These are phyloP conservation scores for Karstenula rhodostoma DNA, from an alignment of 2,329 filamentous ascomycete genomes.

Conservation along the genomic window DNA sequence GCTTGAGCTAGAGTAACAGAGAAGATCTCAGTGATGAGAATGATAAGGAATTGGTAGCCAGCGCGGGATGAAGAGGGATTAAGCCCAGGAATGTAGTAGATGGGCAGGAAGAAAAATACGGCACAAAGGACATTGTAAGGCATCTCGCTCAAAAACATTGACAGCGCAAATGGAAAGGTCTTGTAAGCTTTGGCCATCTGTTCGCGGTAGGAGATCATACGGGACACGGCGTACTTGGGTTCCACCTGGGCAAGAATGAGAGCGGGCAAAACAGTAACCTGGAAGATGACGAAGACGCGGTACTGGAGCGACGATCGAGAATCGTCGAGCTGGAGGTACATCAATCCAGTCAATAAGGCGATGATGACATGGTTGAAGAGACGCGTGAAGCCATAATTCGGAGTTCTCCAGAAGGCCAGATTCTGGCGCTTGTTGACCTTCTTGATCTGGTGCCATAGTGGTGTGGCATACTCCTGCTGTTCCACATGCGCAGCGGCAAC, in stretches of 20 bases:
- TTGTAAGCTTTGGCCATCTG: conserved; percentile 86
- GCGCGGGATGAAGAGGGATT: conserved; percentile 69
- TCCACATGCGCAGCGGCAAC: conserved; percentile 54
- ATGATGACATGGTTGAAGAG: conserved; percentile 86
- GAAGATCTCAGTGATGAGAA: conserved; percentile 85
- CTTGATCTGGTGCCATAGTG: conserved; percentile 79
- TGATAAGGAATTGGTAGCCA: conserved; percentile 86
- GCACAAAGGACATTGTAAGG: conserved; percentile 85
- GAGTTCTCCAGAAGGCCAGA: conserved; percentile 82
- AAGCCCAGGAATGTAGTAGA: conserved; percentile 87
- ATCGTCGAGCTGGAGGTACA: conserved; percentile 79
- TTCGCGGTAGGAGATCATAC: conserved; percentile 86
- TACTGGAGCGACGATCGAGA: conserved; percentile 81
- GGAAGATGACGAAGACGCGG: conserved; percentile 89
- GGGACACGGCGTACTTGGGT: conserved; percentile 80
- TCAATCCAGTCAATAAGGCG: conserved; percentile 78
- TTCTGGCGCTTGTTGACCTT: conserved; percentile 77
- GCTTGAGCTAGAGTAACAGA: conserved; percentile 78
- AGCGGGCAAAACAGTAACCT: conserved; percentile 83
- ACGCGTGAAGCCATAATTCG: conserved; percentile 88
- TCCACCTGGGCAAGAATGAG: conserved; percentile 86
- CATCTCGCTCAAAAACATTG: conserved; percentile 83
- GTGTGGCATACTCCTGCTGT: conserved; percentile 83
- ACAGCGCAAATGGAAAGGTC: conserved; percentile 77
- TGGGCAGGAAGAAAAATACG: conserved; percentile 79